Conservation (phyloP, 2,329 filamentous ascomycete species). For the Aspergillus brasiliensis region DNA sequence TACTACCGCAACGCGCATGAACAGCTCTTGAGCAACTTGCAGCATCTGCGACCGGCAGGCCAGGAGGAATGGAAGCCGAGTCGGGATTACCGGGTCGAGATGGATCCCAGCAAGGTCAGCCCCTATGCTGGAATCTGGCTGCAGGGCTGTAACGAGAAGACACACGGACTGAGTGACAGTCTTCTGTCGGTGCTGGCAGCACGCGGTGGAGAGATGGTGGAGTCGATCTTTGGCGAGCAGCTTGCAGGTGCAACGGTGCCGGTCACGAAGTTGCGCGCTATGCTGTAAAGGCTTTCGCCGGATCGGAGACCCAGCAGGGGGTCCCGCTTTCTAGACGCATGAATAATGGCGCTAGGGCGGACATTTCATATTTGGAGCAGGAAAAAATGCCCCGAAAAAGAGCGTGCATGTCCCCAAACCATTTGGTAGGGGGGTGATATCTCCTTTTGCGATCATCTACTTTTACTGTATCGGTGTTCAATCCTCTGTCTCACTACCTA, state of each 20-base stretch:
- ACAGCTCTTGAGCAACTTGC: constrained; percentile 69
- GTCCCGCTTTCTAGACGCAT: constrained; percentile 13
- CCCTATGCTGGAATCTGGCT: constrained; percentile 80
- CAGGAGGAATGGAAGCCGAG: constrained; percentile 65
- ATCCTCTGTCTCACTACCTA: background rate
- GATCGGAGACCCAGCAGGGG: background rate
- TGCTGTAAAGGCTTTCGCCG: constrained; percentile 26
- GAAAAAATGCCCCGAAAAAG: background rate
- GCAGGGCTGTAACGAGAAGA: constrained; percentile 90
- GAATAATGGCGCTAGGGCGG: constrained; percentile 8
- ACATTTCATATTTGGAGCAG: background rate
- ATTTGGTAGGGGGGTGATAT: background rate
- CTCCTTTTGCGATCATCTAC: background rate
- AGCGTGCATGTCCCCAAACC: background rate
- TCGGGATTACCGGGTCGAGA: constrained; percentile 77
- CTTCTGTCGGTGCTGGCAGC: constrained; percentile 77
- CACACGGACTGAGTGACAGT: constrained; percentile 84
- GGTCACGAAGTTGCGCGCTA: constrained; percentile 36
- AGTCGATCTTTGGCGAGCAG: constrained; percentile 66
- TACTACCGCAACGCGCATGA: constrained; percentile 80
- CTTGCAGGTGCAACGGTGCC: constrained; percentile 33
- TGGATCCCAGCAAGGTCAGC: constrained; percentile 69
- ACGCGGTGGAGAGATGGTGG: constrained; percentile 75
- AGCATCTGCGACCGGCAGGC: constrained; percentile 64
- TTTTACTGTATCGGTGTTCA: background rate